Percentiles rank a stretch among this genome's conserved stretches.
Conservation (phyloP, 2,329 filamentous ascomycete genomes). For the Pezicula rhizophila region DNA sequence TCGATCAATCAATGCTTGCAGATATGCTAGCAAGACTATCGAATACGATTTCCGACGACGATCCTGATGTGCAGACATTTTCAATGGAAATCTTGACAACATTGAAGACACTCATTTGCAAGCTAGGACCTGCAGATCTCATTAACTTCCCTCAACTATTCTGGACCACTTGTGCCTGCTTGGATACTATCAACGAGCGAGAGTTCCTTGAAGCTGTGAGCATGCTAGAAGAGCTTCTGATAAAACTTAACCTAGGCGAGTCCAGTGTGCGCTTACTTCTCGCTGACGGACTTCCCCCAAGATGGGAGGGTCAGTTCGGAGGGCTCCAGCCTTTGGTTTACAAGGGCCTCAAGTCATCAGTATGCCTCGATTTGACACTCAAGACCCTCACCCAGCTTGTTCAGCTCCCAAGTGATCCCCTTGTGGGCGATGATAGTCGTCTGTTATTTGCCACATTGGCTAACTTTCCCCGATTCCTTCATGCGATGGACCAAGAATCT, state of each 20-base stretch:
- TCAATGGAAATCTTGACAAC: slow-evolving; percentile 98
- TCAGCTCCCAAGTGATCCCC: slow-evolving; percentile 67
- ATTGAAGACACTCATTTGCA: slow-evolving; percentile 82
- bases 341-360: slow-evolving; percentile 84
- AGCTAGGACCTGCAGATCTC: slow-evolving; percentile 72
- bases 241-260: slow-evolving; percentile 75
- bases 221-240: slow-evolving; percentile 83
- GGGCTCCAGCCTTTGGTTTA: slow-evolving; percentile 82
- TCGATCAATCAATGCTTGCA: slow-evolving; percentile 90
- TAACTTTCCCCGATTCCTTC: slow-evolving; percentile 82
- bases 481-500: slow-evolving; percentile 63
- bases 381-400: slow-evolving; percentile 73
- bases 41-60: slow-evolving; percentile 94
- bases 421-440: slow-evolving; percentile 77
- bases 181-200: slow-evolving; percentile 93
- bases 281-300: slow-evolving; percentile 70
- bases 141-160: slow-evolving; percentile 92
- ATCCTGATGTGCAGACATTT: slow-evolving; percentile 90
- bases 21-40: slow-evolving; percentile 95
- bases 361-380: slow-evolving; percentile 73
- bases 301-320: slow-evolving; percentile 86
- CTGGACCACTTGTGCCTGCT: slow-evolving; percentile 94
- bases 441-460: slow-evolving; percentile 82
- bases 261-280: slow-evolving; percentile 63
- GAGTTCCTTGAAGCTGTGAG: slow-evolving; percentile 88